Evolutionary conservation across 2,329 filamentous ascomycete species (phyloP).

Genomic region (Clonostachys sp.): DNA sequence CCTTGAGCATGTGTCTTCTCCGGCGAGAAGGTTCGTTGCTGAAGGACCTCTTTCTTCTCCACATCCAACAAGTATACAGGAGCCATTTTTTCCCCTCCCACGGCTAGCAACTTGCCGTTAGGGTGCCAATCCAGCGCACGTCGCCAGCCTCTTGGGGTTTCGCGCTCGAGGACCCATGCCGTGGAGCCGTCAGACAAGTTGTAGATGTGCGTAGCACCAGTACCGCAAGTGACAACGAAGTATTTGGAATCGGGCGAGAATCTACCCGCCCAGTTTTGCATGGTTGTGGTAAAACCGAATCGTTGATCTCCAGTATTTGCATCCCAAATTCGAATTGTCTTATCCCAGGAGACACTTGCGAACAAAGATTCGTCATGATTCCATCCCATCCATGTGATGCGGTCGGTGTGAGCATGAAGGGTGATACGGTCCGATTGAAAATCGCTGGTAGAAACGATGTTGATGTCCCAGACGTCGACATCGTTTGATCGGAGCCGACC

Average conservation of each 20-base stretch:
- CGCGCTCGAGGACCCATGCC: neutral
- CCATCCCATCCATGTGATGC: conserved; percentile 3
- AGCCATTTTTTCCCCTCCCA: neutral
- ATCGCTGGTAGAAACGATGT: neutral
- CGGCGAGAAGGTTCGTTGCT: neutral
- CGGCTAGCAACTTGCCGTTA: neutral
- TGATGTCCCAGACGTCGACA: neutral
- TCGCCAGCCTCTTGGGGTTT: neutral
- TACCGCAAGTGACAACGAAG: conserved; percentile 1
- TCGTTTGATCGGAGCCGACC: neutral
- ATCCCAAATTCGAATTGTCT: conserved; percentile 4
- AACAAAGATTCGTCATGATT: conserved; percentile 3
- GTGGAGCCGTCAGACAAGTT: neutral
- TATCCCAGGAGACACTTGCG: conserved; percentile 2
- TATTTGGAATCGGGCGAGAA: conserved; percentile 3
- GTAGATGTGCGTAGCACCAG: neutral
- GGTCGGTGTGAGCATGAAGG: conserved; percentile 1
- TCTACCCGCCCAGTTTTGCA: conserved; percentile 4
- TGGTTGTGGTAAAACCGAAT: neutral
- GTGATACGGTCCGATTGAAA: neutral
- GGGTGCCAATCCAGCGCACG: conserved; percentile 5
- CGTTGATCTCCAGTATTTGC: neutral
- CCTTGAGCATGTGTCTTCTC: neutral
- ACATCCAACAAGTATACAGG: neutral
- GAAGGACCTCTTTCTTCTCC: neutral